These are phyloP conservation scores for Didymella glomerata DNA, from an alignment of 2,329 filamentous ascomycete species.

Conservation along the genomic window DNA sequence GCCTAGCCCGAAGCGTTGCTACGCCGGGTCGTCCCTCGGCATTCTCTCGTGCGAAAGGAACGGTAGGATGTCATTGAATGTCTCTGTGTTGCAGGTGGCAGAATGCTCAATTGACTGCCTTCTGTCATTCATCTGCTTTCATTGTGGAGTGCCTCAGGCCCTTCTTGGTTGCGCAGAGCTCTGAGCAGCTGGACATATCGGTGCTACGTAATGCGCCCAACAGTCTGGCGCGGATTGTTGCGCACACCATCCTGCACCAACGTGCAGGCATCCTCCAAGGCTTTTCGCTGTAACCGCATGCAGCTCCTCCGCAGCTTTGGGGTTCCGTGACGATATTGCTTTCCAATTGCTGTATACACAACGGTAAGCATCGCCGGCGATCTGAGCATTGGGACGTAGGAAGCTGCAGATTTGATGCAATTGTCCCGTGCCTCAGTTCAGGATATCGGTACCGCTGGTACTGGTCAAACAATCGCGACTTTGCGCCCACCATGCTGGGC, in stretches of 20 bases:
- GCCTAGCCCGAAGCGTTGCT: slow-evolving; percentile 9
- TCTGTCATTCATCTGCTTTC: neutral
- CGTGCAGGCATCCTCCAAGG: slow-evolving; percentile 1
- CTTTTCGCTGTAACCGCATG: slow-evolving; percentile 1
- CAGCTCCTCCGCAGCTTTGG: neutral
- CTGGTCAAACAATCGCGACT: neutral
- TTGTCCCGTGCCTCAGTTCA: neutral
- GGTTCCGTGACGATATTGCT: neutral
- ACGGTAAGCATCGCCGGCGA: neutral
- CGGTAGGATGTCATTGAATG: neutral
- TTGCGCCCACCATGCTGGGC: neutral
- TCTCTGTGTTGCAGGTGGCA: neutral
- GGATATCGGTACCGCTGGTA: neutral
- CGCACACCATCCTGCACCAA: slow-evolving; percentile 12
- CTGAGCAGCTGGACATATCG: neutral
- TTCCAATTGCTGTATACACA: neutral
- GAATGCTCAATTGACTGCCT: neutral
- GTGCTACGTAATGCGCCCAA: slow-evolving; percentile 21
- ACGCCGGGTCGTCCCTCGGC: slow-evolving; percentile 9
- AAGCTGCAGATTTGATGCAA: neutral
- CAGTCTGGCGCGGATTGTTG: slow-evolving; percentile 10
- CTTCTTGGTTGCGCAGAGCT: neutral
- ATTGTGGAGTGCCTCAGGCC: neutral
- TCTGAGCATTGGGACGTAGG: neutral
- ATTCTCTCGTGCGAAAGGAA: slow-evolving; percentile 14